Evolutionary conservation across 108 stramenopile genomes (phyloP), one percentile per base, ranked within the genome.

Genomic region (Cylindrotheca closterium): DNA sequence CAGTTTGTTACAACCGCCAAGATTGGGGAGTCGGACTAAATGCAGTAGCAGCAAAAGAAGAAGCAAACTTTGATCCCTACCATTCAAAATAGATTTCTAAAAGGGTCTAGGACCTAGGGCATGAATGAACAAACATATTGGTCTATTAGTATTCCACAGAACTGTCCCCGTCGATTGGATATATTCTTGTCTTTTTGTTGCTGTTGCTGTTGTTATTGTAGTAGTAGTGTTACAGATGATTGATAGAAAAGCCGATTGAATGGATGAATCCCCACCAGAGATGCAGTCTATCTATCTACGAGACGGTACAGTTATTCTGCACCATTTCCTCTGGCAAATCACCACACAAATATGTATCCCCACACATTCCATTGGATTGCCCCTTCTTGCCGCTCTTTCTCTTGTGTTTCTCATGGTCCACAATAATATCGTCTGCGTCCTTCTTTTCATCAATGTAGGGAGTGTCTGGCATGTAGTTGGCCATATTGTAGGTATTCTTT

Each of bases 1-100:
- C 81, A 21, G 69, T 80, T 65, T 88, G 83, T 63, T 88, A 85
- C 68, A 66, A 65, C 55, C 67, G 79, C 2, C 31, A 65, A 8
- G 88, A 90, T 65, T 80, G 82, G 84, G 78, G 72, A 21, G 80
- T 73, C 67, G 88, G 88, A 24, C 47, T 90, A 4, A 58, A 73
- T n/a, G 85, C 81, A 0, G 71, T 77, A 8, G 71, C 71, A 0
- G 70, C 77, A 52, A 83, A 79, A 65, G 51, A 75, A 51, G 53
- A 59, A 26, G 80, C 85, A 0, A 24, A 47, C 10, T 89, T 87
- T 67, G 83, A 75, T 54, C 52, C 47, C 10, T 84, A 80, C 60
- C 72, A 74, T 59, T 55, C 58, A 47, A 71, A 72, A 24, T 72
- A 59, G 37, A 4, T 22, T n/a, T 45, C 10, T 7, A 15, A 45